Evolutionary conservation across 163 green algal genomes (phyloP).

Genomic region (Scenedesmus sp.): DNA sequence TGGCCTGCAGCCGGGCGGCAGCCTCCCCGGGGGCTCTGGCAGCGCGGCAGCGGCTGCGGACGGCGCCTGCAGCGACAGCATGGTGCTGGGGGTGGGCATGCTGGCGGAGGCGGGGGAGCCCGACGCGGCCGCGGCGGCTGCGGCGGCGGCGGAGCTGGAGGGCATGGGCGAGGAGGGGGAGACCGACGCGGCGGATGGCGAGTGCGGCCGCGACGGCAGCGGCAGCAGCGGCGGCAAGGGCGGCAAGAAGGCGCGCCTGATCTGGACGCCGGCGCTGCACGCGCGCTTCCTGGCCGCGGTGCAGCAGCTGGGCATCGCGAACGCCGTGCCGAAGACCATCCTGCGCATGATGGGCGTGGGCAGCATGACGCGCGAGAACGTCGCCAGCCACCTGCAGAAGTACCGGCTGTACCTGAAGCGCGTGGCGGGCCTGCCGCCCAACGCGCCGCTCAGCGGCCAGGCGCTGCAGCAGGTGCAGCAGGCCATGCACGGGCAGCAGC

Average conservation of each 20-base stretch:
- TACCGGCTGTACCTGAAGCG: constrained; percentile 93
- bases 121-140: constrained; percentile 15
- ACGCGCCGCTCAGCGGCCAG: constrained; percentile 54
- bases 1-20: background rate
- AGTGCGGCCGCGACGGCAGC: background rate
- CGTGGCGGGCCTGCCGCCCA: constrained; percentile 57
- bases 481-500: constrained; percentile 3
- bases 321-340: constrained; percentile 91
- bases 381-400: constrained; percentile 97
- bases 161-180: constrained; percentile 21
- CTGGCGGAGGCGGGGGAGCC: background rate
- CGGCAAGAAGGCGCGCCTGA: constrained; percentile 75
- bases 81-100: background rate
- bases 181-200: background rate
- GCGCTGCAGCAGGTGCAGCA: constrained; percentile 56
- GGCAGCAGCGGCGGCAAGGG: constrained; percentile 17
- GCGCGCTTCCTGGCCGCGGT: constrained; percentile 90
- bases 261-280: constrained; percentile 93
- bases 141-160: background rate
- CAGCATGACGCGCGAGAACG: constrained; percentile 96
- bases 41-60: background rate
- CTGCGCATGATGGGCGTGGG: constrained; percentile 93
- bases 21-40: background rate
- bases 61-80: constrained; percentile 34
- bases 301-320: constrained; percentile 84